phyloP scores from a whole-genome alignment of 768 basidiomycete genomes.

The Hericium erinaceus region DNA sequence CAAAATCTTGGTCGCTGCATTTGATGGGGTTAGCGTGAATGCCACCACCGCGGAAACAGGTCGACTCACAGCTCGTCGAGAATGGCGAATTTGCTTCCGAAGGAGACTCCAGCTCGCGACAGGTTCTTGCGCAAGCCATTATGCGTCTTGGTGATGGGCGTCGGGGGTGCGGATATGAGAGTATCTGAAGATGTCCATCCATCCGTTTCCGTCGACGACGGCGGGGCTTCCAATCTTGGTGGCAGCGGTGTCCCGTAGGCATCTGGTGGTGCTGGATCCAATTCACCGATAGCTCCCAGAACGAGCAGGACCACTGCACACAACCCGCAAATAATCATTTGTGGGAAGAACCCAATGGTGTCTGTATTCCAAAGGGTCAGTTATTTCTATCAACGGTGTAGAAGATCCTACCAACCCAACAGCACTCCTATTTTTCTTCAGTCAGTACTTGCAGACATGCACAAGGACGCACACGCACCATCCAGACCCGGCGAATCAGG shows the following conservation, averaged over 20 bases:
- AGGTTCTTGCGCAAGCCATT: too few relatives aligned
- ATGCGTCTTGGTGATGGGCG: too few relatives aligned
- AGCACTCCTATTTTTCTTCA: slow-evolving; percentile 28
- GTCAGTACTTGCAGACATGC: background rate
- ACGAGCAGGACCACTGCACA: background rate
- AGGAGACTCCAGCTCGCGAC: background rate
- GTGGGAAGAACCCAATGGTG: slow-evolving; percentile 49
- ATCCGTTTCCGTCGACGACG: background rate
- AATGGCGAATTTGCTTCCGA: background rate
- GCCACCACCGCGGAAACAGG: too few relatives aligned
- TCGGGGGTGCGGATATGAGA: background rate
- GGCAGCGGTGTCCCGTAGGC: background rate
- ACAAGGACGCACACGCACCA: slow-evolving; percentile 16
- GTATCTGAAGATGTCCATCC: background rate
- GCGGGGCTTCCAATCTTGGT: background rate
- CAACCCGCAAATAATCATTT: slow-evolving; percentile 39
- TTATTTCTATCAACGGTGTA: background rate
- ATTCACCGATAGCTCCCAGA: background rate
- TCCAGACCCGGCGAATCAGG: slow-evolving; percentile 48
- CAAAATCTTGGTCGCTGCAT: background rate
- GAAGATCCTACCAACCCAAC: slow-evolving; percentile 28
- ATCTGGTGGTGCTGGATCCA: background rate
- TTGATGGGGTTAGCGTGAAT: too few relatives aligned
- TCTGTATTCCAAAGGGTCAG: slow-evolving; percentile 23
- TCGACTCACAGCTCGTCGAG: background rate